Conservation (phyloP, 2,329 filamentous ascomycete genomes). For the Pyricularia pennisetigena region DNA sequence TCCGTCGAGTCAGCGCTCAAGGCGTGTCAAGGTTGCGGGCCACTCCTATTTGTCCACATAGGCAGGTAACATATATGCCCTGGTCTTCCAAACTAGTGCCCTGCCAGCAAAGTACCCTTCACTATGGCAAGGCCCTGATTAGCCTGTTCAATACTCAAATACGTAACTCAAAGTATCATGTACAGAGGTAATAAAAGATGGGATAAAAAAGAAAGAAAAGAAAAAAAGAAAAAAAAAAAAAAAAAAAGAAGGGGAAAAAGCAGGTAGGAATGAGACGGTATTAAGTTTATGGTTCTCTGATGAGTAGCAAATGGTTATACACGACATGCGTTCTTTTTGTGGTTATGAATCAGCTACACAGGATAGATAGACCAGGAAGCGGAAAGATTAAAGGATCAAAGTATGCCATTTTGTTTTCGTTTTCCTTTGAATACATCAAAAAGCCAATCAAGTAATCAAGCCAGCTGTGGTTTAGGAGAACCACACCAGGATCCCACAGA, state of each 20-base stretch:
- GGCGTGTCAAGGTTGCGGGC: no score
- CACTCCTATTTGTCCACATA: no score
- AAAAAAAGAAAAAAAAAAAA: no score
- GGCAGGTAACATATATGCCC: no score
- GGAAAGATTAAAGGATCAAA: background rate
- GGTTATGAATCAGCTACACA: background rate
- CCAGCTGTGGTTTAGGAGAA: background rate
- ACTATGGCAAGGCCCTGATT: background rate
- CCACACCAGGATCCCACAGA: background rate
- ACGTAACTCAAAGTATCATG: background rate
- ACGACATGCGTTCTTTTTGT: background rate
- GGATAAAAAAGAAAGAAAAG: background rate
- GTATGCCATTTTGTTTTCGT: background rate
- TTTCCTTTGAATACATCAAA: background rate
- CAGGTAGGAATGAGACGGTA: background rate
- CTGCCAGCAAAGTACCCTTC: background rate
- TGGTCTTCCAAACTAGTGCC: no score
- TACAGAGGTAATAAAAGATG: background rate
- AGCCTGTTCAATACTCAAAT: background rate
- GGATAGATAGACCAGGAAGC: background rate
- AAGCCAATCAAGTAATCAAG: background rate
- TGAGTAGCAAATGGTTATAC: background rate
- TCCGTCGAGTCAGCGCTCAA: background rate
- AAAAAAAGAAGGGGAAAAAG: background rate
- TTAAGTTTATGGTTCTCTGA: background rate